Evolutionary conservation across 2,329 filamentous ascomycete genomes (phyloP), one percentile per base, ranked within the genome.

Genomic region (Kalmusia sp.): DNA sequence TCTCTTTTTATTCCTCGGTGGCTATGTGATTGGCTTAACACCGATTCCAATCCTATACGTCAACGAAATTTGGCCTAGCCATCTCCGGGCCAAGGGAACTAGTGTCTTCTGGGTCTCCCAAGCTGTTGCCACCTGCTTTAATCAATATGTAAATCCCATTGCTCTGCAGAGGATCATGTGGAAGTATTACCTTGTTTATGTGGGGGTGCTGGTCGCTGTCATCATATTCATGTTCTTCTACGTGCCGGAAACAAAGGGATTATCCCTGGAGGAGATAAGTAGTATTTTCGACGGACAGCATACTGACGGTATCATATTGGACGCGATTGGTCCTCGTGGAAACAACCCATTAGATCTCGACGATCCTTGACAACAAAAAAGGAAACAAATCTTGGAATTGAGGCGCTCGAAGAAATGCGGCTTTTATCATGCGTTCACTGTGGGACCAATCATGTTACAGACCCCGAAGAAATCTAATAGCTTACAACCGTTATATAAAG

Each of bases 41-140:
- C 68, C 68, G 2, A 63, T 73, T 6, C 57, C 65, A 0, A 64
- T 71, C 31, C 64, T 69, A 24, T 75, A 74, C 49, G 52, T 67
- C 11, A 68, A 67, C 24, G 72, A 75, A 51, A 72, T 75, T 27
- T 63, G 72, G 59, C 69, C 71, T 0, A 71, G 64, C 49, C 56
- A 62, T 15, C 55, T 73, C 2, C 60, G 70, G 2, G 57, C 53
- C 1, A 58, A 59, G 39, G 59, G 55, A 14, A 53, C 54, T 4
- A 63, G 58, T n/a, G 49, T 64, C 1, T 60, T 62, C 24, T 64
- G 55, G 57, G 52, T 61, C 17, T 45, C 53, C 2, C 59, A 64
- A 31, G 57, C 59, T 7, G 41, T 62, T 8, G 58, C 57, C 15
- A 47, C 48, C 12, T 59, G 56, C 43, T 64, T 62, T 21, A 62